phyloP scores from a whole-genome alignment of 257 asterid species.

The Oldenlandia corymbosa region DNA sequence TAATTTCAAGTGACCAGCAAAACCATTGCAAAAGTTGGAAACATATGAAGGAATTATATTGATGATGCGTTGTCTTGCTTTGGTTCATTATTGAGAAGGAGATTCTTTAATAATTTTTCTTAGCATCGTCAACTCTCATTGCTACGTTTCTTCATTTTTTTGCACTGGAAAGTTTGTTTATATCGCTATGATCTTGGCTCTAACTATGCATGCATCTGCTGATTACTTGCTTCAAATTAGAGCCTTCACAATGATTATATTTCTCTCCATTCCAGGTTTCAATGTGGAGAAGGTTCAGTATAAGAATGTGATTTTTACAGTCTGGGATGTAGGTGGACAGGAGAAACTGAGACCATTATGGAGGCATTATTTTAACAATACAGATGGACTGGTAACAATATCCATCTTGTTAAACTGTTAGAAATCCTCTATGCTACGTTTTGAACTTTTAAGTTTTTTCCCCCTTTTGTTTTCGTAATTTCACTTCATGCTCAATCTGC shows the following conservation, averaged over 20 bases:
- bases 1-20: background rate
- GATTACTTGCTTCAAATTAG: slow-evolving; percentile 5
- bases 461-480: background rate
- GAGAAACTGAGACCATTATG: slow-evolving; percentile 92
- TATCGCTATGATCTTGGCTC: background rate
- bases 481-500: background rate
- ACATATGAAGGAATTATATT: background rate
- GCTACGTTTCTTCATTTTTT: background rate
- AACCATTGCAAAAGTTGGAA: background rate
- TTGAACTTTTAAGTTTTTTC: background rate
- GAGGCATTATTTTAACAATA: slow-evolving; percentile 93
- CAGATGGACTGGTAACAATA: slow-evolving; percentile 81
- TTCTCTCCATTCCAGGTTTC: slow-evolving; percentile 61
- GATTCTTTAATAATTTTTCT: too few relatives aligned
- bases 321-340: slow-evolving; percentile 99
- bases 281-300: slow-evolving; percentile 97
- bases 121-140: background rate
- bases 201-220: background rate
- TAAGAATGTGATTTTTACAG: slow-evolving; percentile 85
- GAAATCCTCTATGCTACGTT: background rate
- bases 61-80: background rate
- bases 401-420: slow-evolving; percentile 4
- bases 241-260: slow-evolving; percentile 18
- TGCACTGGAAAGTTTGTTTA: background rate
- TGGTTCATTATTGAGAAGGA: background rate